Evolutionary conservation across 2,329 filamentous ascomycete genomes (phyloP).

Genomic region (Thermomyces lanuginosus): DNA sequence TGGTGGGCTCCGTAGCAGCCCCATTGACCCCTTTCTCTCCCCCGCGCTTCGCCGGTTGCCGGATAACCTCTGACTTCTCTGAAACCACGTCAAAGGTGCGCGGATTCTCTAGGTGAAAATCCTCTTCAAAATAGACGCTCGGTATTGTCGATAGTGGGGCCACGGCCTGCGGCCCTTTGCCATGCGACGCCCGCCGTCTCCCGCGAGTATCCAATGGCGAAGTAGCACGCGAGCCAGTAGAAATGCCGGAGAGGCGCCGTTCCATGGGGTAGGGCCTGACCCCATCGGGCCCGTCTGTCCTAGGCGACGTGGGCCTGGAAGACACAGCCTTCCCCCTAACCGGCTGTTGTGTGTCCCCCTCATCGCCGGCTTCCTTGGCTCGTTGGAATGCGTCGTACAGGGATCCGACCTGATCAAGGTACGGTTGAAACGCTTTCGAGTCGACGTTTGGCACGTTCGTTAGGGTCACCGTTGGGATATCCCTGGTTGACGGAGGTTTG

Average conservation of each 20-base stretch:
- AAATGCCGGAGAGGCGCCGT: conserved; percentile 25
- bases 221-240: conserved; percentile 26
- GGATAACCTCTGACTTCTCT: conserved; percentile 91
- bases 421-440: conserved; percentile 61
- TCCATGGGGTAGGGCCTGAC: conserved; percentile 21
- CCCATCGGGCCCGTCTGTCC: conserved; percentile 34
- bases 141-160: conserved; percentile 87
- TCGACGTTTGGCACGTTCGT: conserved; percentile 78
- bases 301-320: conserved; percentile 11
- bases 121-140: conserved; percentile 81
- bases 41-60: conserved; percentile 37
- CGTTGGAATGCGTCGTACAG: conserved; percentile 80
- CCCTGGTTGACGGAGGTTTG: conserved; percentile 66
- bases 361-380: conserved; percentile 59
- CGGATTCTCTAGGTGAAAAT: conserved; percentile 90
- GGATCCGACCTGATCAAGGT: conserved; percentile 68
- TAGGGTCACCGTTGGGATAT: conserved; percentile 84
- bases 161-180: conserved; percentile 45
- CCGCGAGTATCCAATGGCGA: conserved; percentile 35
- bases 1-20: conserved; percentile 38
- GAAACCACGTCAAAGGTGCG: conserved; percentile 93
- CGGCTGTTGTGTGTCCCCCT: conserved; percentile 39
- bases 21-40: conserved; percentile 45
- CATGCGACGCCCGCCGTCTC: conserved; percentile 37
- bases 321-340: conserved; percentile 26